phyloP scores from a whole-genome alignment of 2,329 filamentous ascomycete genomes.

The Arthrinium phaeospermum region DNA sequence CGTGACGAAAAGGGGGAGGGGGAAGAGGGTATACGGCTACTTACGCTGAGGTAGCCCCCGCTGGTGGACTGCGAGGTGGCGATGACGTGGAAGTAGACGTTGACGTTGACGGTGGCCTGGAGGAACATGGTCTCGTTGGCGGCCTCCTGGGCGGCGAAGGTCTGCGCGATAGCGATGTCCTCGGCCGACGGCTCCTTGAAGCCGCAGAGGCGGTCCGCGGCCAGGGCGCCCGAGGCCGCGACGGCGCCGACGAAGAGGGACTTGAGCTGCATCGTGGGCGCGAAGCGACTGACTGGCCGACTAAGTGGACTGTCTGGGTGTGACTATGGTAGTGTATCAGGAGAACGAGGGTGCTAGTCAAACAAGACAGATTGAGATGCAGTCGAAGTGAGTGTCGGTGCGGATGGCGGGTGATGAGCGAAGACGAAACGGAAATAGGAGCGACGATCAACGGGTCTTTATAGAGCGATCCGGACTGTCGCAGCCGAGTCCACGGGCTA shows the following conservation, averaged over 20 bases:
- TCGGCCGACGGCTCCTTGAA: constrained; percentile 9
- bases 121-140: constrained; percentile 24
- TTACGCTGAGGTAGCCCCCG: constrained; percentile 35
- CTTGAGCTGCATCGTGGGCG: constrained; percentile 8
- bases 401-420: not conserved
- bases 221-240: constrained; percentile 15
- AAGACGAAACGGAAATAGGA: not conserved
- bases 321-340: not conserved
- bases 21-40: not conserved
- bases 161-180: constrained; percentile 11
- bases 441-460: not conserved
- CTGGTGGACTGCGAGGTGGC: constrained; percentile 28
- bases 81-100: constrained; percentile 39
- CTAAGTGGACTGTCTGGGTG: too few species aligned
- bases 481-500: not conserved
- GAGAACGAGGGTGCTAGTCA: not conserved
- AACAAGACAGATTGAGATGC: too few species aligned
- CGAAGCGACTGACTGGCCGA: not conserved
- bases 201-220: constrained; percentile 9
- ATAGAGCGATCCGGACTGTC: not conserved
- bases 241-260: constrained; percentile 16
- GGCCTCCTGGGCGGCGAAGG: constrained; percentile 9
- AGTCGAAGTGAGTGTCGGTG: not conserved
- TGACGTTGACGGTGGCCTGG: constrained; percentile 36
- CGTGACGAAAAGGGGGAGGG: too few species aligned